Conservation (phyloP, 2,329 filamentous ascomycete genomes). For the Talaromyces sp. region DNA sequence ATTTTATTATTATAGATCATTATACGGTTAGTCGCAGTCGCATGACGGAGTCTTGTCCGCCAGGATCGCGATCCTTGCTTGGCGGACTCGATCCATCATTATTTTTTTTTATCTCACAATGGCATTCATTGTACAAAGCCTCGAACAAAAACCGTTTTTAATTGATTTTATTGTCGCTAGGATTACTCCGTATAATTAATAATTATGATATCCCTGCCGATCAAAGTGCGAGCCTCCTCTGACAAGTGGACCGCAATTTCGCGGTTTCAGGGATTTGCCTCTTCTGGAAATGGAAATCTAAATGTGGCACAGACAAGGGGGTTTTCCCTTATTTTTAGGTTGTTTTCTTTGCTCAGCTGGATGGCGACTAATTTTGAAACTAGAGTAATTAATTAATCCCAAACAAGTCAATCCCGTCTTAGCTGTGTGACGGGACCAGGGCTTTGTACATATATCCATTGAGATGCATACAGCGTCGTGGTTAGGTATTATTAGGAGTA, state of each 20-base stretch:
- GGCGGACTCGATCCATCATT: background rate
- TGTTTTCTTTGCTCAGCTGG: too few relatives aligned
- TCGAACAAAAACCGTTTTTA: too few relatives aligned
- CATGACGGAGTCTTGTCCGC: background rate
- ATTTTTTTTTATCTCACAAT: too few relatives aligned
- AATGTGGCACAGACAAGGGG: background rate
- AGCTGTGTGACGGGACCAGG: background rate
- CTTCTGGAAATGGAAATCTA: background rate
- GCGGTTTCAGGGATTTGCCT: background rate
- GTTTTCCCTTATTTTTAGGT: too few relatives aligned
- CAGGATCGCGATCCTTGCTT: background rate
- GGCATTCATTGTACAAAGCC: too few relatives aligned
- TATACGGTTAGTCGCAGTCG: too few relatives aligned
- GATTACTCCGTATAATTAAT: too few relatives aligned
- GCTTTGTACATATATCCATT: background rate
- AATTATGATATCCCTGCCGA: background rate
- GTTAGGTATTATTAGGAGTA: too few relatives aligned
- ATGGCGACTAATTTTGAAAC: too few relatives aligned
- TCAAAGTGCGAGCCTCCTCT: background rate
- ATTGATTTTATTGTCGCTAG: too few relatives aligned
- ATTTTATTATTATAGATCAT: background rate
- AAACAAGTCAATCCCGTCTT: background rate
- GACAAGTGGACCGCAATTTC: background rate
- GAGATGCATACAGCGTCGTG: too few relatives aligned
- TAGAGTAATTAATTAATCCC: background rate